phyloP scores from a whole-genome alignment of 345 rosid genomes.

The Clausena lansium region DNA sequence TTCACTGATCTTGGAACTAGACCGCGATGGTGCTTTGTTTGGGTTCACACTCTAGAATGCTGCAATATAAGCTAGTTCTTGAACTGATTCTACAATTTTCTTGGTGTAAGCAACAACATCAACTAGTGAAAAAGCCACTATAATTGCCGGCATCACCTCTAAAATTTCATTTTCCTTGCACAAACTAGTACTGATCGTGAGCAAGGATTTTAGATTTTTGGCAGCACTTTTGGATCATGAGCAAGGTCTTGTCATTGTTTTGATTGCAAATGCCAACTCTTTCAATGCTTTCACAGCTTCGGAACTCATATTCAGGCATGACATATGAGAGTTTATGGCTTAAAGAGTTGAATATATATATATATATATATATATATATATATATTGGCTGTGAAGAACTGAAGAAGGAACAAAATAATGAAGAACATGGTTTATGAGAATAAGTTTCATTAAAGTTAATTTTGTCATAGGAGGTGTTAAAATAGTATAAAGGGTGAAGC shows the following conservation, averaged over 20 bases:
- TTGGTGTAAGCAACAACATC: slow-evolving; percentile 28
- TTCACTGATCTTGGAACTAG: neutral
- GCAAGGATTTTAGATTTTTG: slow-evolving; percentile 15
- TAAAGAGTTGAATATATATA: too few relatives aligned
- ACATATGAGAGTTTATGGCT: too few relatives aligned
- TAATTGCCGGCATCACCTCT: slow-evolving; percentile 22
- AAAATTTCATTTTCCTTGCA: slow-evolving; percentile 16
- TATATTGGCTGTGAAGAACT: too few relatives aligned
- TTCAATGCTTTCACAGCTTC: slow-evolving; percentile 35
- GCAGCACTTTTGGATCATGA: slow-evolving; percentile 25
- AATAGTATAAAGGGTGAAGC: too few relatives aligned
- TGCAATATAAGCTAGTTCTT: slow-evolving; percentile 33
- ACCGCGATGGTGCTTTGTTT: neutral
- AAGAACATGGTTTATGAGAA: too few relatives aligned
- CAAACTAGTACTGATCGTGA: slow-evolving; percentile 6
- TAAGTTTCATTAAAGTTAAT: too few relatives aligned
- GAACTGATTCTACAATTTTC: slow-evolving; percentile 23
- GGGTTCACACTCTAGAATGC: slow-evolving; percentile 16
- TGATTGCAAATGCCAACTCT: slow-evolving; percentile 26
- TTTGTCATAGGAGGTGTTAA: too few relatives aligned
- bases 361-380: too few relatives aligned
- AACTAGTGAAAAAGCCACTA: slow-evolving; percentile 25
- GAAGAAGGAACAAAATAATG: too few relatives aligned
- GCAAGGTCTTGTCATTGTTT: slow-evolving; percentile 22
- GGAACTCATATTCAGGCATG: slow-evolving; percentile 24